phyloP scores from a whole-genome alignment of 1,284 basidiomycete species.

The Cutaneotrichosporon sp. region DNA sequence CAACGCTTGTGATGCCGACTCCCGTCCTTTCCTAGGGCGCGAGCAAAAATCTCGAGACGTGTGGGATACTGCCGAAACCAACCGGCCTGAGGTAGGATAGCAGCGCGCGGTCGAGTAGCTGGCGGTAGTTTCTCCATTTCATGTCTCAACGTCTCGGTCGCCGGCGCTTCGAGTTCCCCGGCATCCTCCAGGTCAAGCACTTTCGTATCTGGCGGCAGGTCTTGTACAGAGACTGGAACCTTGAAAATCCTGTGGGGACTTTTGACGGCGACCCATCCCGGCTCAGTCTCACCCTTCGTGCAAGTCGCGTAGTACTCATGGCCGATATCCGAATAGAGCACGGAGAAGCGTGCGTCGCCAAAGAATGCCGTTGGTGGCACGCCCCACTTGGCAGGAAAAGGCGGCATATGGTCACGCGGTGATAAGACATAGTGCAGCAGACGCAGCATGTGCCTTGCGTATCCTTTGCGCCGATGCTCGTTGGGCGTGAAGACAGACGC shows the following conservation, averaged over 20 bases:
- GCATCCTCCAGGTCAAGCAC: not conserved
- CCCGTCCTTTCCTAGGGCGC: not conserved
- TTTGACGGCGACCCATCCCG: constrained; percentile 5
- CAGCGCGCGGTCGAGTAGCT: not conserved
- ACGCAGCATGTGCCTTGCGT: constrained; percentile 32
- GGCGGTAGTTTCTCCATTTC: not conserved
- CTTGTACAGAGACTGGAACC: not conserved
- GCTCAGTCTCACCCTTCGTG: constrained; percentile 7
- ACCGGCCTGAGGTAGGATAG: constrained; percentile 6
- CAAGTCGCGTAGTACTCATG: constrained; percentile 29
- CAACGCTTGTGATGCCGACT: not conserved
- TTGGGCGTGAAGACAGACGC: constrained; percentile 32
- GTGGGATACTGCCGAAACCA: constrained; percentile 7
- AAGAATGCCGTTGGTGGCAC: constrained; percentile 14
- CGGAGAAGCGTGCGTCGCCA: constrained; percentile 22
- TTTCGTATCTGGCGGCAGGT: not conserved
- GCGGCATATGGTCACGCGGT: constrained; percentile 13
- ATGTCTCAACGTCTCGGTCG: not conserved
- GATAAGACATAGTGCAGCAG: constrained; percentile 33
- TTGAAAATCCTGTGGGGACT: not conserved
- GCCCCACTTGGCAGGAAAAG: constrained; percentile 28
- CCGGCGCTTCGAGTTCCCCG: not conserved
- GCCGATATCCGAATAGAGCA: constrained; percentile 37
- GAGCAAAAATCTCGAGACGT: not conserved
- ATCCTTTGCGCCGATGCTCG: constrained; percentile 29